Percentiles rank a stretch among this genome's conserved stretches.
These are phyloP conservation scores for Daldinia childiae DNA, from an alignment of 495 filamentous ascomycete genomes.

Conservation along the genomic window DNA sequence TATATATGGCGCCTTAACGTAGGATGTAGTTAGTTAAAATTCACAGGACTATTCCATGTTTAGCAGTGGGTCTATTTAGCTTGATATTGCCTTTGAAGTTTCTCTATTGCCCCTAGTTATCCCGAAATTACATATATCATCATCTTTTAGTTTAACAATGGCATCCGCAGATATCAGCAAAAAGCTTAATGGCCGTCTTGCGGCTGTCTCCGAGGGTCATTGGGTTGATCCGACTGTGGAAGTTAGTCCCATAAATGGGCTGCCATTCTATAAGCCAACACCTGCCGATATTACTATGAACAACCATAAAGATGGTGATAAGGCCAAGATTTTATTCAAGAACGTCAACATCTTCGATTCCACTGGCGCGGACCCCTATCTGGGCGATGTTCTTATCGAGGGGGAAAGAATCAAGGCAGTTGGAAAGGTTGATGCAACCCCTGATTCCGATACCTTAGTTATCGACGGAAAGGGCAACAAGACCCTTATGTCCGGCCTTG, in stretches of 20 bases:
- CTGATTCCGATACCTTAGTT: neutral
- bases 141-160: neutral
- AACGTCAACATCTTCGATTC: neutral
- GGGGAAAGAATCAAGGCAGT: constrained; percentile 1
- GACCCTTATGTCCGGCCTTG: constrained; percentile 19
- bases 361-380: neutral
- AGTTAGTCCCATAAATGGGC: neutral
- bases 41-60: neutral
- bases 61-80: neutral
- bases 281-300: neutral
- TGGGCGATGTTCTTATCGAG: neutral
- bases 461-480: neutral
- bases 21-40: neutral
- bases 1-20: neutral
- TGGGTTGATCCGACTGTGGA: neutral
- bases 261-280: neutral
- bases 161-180: neutral
- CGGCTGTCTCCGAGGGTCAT: neutral
- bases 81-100: neutral
- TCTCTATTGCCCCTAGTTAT: neutral
- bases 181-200: neutral
- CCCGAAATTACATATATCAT: neutral
- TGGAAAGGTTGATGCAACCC: neutral
- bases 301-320: neutral
- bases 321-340: neutral